Evolutionary conservation across 1,284 basidiomycete species (phyloP).

Genomic region (Schizopora paradoxa): DNA sequence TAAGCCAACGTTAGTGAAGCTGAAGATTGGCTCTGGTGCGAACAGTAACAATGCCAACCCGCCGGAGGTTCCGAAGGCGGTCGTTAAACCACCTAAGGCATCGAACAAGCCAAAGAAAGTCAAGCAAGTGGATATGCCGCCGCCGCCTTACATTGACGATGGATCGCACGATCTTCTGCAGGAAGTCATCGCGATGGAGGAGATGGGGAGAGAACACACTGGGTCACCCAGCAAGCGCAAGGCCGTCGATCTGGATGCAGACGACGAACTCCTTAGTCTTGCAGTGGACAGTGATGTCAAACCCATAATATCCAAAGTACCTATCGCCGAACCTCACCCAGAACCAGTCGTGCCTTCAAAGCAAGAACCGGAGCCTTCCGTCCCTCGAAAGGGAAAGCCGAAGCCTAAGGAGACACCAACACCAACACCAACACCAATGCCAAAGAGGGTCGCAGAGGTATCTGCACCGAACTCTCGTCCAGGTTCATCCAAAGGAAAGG

Average conservation of each 20-base stretch:
- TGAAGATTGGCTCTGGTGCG: slow-evolving; percentile 38
- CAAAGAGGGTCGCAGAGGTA: not conserved
- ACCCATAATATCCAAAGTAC: too few relatives aligned
- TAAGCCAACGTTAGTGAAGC: slow-evolving; percentile 55
- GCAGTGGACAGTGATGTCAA: too few relatives aligned
- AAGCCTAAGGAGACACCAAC: slow-evolving; percentile 29
- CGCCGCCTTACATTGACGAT: slow-evolving; percentile 65
- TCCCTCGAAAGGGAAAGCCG: slow-evolving; percentile 55
- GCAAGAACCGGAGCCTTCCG: slow-evolving; percentile 11
- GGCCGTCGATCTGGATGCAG: slow-evolving; percentile 16
- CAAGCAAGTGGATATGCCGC: slow-evolving; percentile 43
- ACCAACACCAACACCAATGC: slow-evolving; percentile 19
- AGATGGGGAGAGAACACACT: slow-evolving; percentile 45
- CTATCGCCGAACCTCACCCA: slow-evolving; percentile 19
- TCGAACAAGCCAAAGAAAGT: slow-evolving; percentile 39
- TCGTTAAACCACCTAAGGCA: slow-evolving; percentile 19
- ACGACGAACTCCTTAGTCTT: slow-evolving; percentile 24
- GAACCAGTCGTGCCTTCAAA: slow-evolving; percentile 11
- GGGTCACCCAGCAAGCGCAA: slow-evolving; percentile 20
- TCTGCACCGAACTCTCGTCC: slow-evolving; percentile 23
- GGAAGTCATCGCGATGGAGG: slow-evolving; percentile 76
- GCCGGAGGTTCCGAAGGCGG: slow-evolving; percentile 7
- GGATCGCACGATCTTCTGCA: slow-evolving; percentile 72
- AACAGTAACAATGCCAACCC: slow-evolving; percentile 22
- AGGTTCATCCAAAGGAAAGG: slow-evolving; percentile 55